Evolutionary conservation across 164 flowering plant species (phyloP).

Genomic region (Macadamia tetraphylla): DNA sequence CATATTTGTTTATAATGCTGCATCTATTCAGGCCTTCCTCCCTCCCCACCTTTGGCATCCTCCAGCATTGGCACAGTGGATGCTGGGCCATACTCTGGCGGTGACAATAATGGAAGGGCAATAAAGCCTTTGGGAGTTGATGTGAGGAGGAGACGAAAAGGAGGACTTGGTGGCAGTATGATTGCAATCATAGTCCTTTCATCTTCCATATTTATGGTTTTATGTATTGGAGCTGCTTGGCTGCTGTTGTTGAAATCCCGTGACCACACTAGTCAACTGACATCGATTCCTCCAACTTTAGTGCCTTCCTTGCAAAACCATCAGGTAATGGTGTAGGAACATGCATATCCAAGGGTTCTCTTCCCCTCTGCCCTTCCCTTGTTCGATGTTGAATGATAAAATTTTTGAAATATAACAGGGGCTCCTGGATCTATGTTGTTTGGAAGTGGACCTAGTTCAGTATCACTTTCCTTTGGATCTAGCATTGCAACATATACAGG

Average conservation of each 20-base stretch:
- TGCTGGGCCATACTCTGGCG: slow-evolving; percentile 46
- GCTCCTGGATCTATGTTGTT: slow-evolving; percentile 34
- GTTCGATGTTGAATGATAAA: neutral
- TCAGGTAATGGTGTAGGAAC: slow-evolving; percentile 35
- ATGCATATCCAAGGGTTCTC: neutral
- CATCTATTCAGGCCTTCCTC: slow-evolving; percentile 52
- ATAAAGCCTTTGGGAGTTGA: slow-evolving; percentile 81
- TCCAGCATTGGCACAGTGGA: slow-evolving; percentile 34
- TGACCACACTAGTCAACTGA: slow-evolving; percentile 15
- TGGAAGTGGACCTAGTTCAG: slow-evolving; percentile 58
- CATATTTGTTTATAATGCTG: neutral
- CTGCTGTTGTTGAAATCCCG: slow-evolving; percentile 35
- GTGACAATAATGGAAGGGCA: slow-evolving; percentile 36
- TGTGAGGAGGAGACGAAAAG: slow-evolving; percentile 37
- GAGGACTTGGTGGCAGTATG: slow-evolving; percentile 40
- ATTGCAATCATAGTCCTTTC: slow-evolving; percentile 70
- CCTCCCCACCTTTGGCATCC: slow-evolving; percentile 53
- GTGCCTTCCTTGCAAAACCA: slow-evolving; percentile 37
- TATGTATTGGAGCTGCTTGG: slow-evolving; percentile 45
- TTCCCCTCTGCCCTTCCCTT: no score
- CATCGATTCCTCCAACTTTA: slow-evolving; percentile 22
- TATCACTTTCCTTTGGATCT: slow-evolving; percentile 63
- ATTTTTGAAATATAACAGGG: slow-evolving; percentile 30
- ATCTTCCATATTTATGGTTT: slow-evolving; percentile 37
- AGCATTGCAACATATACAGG: slow-evolving; percentile 71